Base-by-base conservation (phyloP, 495 filamentous ascomycete genomes). In the Penicillium tannophilum region DNA sequence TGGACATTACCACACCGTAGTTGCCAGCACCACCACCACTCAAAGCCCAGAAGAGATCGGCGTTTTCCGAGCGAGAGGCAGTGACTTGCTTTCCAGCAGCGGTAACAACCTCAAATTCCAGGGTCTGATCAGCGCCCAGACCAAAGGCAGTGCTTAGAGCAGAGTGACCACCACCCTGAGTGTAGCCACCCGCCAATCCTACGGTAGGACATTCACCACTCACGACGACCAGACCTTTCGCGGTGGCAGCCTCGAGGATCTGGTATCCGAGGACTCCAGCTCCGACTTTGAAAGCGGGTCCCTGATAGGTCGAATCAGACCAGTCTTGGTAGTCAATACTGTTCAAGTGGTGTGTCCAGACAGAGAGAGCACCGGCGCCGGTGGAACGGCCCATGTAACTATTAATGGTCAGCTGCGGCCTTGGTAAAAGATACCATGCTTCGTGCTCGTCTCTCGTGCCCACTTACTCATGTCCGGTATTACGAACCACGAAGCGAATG, bases 21-120 rank as follows among this genome's bases (percentile, higher is more conserved):
- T 6, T 51, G 17, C 48, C 30, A 7, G 9, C 48, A 6, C 48
- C 48, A 12, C 48, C 48, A 12, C 48, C 48, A 51, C 30, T 51
- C 10, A 51, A 24, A 2, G 48, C 48, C 48, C 48, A 90, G 72
- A 86, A 90, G 12, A 90, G 69, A 62, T 90, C 88, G 1, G 69
- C 44, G 59, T 89, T 79, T 54, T 78, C 74, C 11, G 59, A 55
- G 54, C 82, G 80, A 42, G 83, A 85, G 5, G 81, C 81, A 0
- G 71, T 81, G 8, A 87, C 62, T n/a, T 84, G 42, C 33, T 65
- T 61, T 2, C 87, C 86, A 6, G 56, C 63, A 0, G 78, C 76
- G 3, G 84, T 88, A 17, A 90, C 83, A 1, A 90, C 72, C 59
- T 87, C 83, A 65, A 82, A 83, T 48, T 87, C 79, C 6, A 90